Evolutionary conservation across 2,329 filamentous ascomycete species (phyloP).

Genomic region (Didymella arachidicola): DNA sequence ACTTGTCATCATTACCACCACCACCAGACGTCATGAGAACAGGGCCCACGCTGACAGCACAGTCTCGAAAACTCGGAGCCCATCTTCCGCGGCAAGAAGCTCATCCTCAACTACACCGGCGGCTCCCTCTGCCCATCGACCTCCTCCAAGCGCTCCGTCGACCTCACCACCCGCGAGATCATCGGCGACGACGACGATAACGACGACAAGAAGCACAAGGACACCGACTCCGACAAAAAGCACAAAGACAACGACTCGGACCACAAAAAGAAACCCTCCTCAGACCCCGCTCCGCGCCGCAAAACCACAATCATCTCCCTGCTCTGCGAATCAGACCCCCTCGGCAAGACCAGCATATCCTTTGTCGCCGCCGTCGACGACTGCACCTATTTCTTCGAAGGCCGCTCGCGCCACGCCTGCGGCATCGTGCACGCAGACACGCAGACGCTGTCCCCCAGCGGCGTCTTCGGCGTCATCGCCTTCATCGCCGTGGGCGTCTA

Average conservation of each 20-base stretch:
- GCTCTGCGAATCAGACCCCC: slow-evolving; percentile 85
- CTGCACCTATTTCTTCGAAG: slow-evolving; percentile 95
- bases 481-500: slow-evolving; percentile 83
- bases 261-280: not conserved
- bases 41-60: not conserved
- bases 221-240: slow-evolving; percentile 27
- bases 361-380: slow-evolving; percentile 91
- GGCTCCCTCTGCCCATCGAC: slow-evolving; percentile 57
- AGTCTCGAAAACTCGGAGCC: slow-evolving; percentile 64
- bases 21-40: no score
- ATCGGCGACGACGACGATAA: slow-evolving; percentile 53
- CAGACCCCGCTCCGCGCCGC: slow-evolving; percentile 61
- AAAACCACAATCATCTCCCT: slow-evolving; percentile 91
- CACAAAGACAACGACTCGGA: slow-evolving; percentile 42
- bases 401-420: slow-evolving; percentile 85
- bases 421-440: slow-evolving; percentile 68
- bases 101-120: slow-evolving; percentile 61
- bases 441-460: slow-evolving; percentile 71
- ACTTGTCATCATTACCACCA: no score
- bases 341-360: slow-evolving; percentile 73
- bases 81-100: slow-evolving; percentile 71
- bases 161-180: slow-evolving; percentile 44
- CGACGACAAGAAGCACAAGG: slow-evolving; percentile 52
- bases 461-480: slow-evolving; percentile 87
- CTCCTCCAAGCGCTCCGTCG: slow-evolving; percentile 37